Evolutionary conservation across 768 basidiomycete species (phyloP), one percentile per base, ranked within the genome.

Genomic region (Lepiota venenata): DNA sequence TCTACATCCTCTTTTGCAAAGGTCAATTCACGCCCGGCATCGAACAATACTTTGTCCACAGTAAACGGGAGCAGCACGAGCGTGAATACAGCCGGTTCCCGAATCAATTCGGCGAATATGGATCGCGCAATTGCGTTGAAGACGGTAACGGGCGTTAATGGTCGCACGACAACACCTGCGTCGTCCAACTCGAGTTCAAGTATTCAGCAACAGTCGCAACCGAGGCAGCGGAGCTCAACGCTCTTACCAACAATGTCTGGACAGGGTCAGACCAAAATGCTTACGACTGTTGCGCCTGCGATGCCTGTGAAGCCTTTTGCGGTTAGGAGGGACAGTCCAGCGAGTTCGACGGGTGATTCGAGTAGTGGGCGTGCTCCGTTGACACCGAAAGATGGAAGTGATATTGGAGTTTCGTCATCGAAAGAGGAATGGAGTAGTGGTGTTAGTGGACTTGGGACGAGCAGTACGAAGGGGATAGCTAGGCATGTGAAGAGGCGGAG

Each of bases 331-430:
- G 79, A 86, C 56, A 91, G 88, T 62, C 90, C 90, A 11, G 86
- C 87, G 11, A 92, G 90, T 64, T 93, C 91, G 27, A 90, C 87
- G 12, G 91, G 91, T 6, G 90, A 87, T 64, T 91, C 90, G 56
- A 92, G 88, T 57, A 88, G 84, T 61, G 87, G 88, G 14, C 74
- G 84, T 14, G 78, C 80, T 15, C 91, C 91, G 10, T 72, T 87
- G 44, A 93, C 91, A 14, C 91, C 91, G 3, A 72, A 78, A 38
- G 90, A 91, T 62, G 91, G 88, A 21, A 90, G 88, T 59, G 91
- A 92, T 48, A 61, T 79, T 49, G 74, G 69, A 18, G 55, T 58
- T 41, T 58, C 55, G 51, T 47, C 58, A 35, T 62, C 53, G 38
- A 59, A 43, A 38, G 59, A 55, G 14, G 53, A 48, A 22, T 55